Base-by-base conservation (phyloP, 73 alveolate species). In the Blepharisma japonicum region DNA sequence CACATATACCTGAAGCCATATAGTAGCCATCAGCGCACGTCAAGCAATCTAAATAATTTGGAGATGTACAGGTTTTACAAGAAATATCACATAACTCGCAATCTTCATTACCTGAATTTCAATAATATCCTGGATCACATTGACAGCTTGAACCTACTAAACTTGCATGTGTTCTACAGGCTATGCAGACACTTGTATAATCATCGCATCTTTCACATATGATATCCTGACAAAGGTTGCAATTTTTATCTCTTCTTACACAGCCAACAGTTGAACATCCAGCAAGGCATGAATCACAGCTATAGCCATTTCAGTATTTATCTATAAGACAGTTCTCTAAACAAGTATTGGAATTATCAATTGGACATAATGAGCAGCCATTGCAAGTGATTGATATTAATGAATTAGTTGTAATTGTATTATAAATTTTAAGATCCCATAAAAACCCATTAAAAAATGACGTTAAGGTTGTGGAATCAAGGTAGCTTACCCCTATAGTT, bases 81-180 rank as follows among this genome's bases (percentile, higher is more conserved):
- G 23, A 39, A 25, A 14, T 61, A 14, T 14, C 48, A 5, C 74
- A 61, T 0, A 61, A 2, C 2, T 61, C 74, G 5, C 74, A 61
- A 61, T 1, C 5, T 61, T 61, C 74, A 25, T n/a, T 61, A 5
- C 49, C 74, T 2, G 47, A 14, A 25, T 61, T 61, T 39, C 74
- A 61, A 25, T n/a, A 61, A 25, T 61, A 61, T 48, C 74, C 74
- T 2, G 2, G 5, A 61, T 25, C 4, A 5, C 74, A 61, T 61
- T n/a, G n/a, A 48, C 74, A 61, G 46, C 47, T 11, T 14, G 47
- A 2, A 9, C 74, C 74, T 61, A 39, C 74, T n/a, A 61, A 61
- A 14, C 5, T 25, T 11, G 74, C 74, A 61, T 61, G 11, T 5
- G 39, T 2, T 20, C 14, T 61, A 25, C 74, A 61, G 3, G 39